Evolutionary conservation across 441 rosid genomes (phyloP), one percentile per base, ranked within the genome.

Genomic region (Metrosideros polymorpha): DNA sequence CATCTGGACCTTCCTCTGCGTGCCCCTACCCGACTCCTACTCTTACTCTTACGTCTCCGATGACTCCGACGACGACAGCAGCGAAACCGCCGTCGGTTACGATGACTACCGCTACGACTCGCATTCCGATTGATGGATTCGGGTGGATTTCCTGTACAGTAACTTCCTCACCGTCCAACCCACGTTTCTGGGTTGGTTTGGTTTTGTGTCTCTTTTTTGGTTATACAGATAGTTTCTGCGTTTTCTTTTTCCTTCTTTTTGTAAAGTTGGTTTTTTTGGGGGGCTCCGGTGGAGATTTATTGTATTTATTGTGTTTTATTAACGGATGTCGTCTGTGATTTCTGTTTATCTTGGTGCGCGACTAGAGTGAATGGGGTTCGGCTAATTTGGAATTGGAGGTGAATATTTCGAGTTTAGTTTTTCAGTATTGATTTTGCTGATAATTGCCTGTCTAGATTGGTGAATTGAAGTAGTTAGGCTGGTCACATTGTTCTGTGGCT

Each of bases 1-100:
- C 88, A 84, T 94, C 82, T 94, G 98, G 96, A 91, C 94, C 89
- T 94, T 93, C 27, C 91, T 95, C 86, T 94, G 96, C 89, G 92
- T 93, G 19, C 94, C 98, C 71, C 91, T 93, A 29, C 90, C 91
- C 32, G 94, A 94, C 87, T 91, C 95, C 49, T 92, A 88, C 92
- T 91, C 89, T 86, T 86, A 83, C 29, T 45, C 88, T 24, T 82
- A 87, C 32, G 84, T 90, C 25, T 88, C 84, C 76, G 42, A 66
- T 29, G 30, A 91, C n/a, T 45, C 90, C 57, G 85, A 61, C 12
- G 42, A 29, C 84, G 39, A n/a, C 85, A 49, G 85, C 82, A 75
- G 54, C 59, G 47, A 43, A 17, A 84, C 93, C 83, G 75, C 89
- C 77, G 83, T 86, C 82, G 90, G 85, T 53, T 89, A 88, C 88